Base-by-base conservation (phyloP, 2,329 filamentous ascomycete species). In the Rosellinia necatrix region DNA sequence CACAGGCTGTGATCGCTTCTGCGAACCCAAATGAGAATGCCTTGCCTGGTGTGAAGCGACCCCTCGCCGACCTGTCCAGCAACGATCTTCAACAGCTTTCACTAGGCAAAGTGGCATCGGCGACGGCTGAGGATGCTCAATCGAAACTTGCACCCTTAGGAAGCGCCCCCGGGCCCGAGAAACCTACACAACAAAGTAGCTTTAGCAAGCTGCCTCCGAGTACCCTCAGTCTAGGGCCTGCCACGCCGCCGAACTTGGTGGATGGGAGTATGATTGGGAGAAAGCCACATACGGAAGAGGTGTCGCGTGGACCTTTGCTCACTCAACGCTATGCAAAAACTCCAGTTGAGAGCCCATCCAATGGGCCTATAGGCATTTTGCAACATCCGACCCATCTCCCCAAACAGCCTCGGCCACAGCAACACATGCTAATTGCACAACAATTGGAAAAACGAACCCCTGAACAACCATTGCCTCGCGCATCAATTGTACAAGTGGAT, bases 1-100 rank as follows among this genome's bases (percentile, higher is more conserved):
- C 49, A 15, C 59, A 57, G n/a, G 47, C 48, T 17, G 58, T 47
- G 24, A 60, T 47, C 10, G 43, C 30, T 17, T 17, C 40, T 42
- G 43, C 60, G 10, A 60, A 47, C 41, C 44, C 61, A 12, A 63
- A 43, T 22, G 62, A 64, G 34, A 68, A 63, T 21, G 32, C 21
- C 24, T 27, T 25, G n/a, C 15, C 25, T 17, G 17, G 41, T 34
- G 41, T 49, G 19, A 68, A 64, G 49, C 62, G 56, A 41, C 54
- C 62, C 60, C 38, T n/a, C 13, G 21, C 24, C 35, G 44, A 49
- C 29, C 47, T 53, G 19, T 40, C 53, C 48, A 62, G 41, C 49
- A 44, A 57, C 13, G 38, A 44, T 15, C 49, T 55, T n/a, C 48
- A 53, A 35, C 51, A 44, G 13, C 22, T 40, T 54, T n/a, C 53